Conservation (phyloP, 225 moss, liverwort and hornwort species). For the Pseudisothecium myosuroides region DNA sequence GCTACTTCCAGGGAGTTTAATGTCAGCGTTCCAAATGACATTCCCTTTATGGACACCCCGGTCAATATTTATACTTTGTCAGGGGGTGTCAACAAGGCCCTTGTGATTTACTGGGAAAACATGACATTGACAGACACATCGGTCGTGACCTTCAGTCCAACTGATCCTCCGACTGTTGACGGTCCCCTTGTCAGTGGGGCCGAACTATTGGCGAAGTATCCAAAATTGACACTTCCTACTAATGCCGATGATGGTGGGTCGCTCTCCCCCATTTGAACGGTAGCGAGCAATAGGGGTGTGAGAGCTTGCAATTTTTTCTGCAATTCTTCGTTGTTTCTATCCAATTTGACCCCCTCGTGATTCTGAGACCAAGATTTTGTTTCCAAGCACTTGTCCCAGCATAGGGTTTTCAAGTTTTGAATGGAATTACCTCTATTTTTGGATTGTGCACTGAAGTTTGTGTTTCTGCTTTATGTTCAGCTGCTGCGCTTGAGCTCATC, state of each 20-base stretch:
- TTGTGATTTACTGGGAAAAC: neutral
- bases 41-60: fast-evolving
- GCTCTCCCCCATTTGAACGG: neutral
- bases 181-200: slow-evolving; percentile 1
- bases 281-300: neutral
- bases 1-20: neutral
- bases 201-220: neutral
- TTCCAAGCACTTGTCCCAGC: neutral
- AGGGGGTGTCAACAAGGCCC: neutral
- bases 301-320: neutral
- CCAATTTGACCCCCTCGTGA: neutral
- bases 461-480: neutral
- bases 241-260: neutral
- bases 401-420: neutral
- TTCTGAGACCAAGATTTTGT: neutral
- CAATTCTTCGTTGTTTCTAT: neutral
- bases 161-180: neutral
- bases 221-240: neutral
- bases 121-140: neutral
- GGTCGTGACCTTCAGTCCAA: neutral
- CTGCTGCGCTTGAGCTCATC: neutral
- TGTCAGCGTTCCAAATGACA: neutral
- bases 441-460: neutral
- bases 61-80: neutral
- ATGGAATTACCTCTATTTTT: neutral